Base-by-base conservation (phyloP, 192 early-diverging fungal species). In the Rhizoclosmatium sp. region DNA sequence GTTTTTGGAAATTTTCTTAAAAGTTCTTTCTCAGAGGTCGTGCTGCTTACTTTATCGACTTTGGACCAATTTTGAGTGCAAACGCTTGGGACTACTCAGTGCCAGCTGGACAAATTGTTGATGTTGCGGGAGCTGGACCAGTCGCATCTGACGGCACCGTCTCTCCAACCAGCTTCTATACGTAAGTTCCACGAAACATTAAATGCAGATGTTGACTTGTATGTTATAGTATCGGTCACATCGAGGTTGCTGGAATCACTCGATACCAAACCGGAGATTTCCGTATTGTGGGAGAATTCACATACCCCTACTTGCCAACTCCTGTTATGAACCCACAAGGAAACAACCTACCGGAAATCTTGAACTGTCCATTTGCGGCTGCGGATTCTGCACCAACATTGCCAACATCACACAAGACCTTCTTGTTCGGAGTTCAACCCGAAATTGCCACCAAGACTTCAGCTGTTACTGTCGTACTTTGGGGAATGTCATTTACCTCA, bases 361-460 rank as follows among this genome's bases (percentile, higher is more conserved):
- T 67, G 12, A 80, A 80, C 48, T 80, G 78, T 56, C 78, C 78
- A 21, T 72, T 80, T 48, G 47, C 65, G 12, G 46, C 58, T 46
- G 31, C 64, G 14, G 78, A 74, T 12, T 12, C 21, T 14, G 23
- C 46, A 41, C 69, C 69, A 23, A 64, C 23, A 10, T 21, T 54
- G 2, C 71, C 58, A 4, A 49, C 40, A 16, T 19, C 65, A 5
- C 69, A 62, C 56, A 60, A 65, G 40, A 68, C 75, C 5, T 49
- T 12, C 46, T 64, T 80, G 46, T 67, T 51, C 47, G 78, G 78
- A 48, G 16, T 80, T 23, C 45, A 80, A 21, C 78, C 78, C 14
- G 69, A 71, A 47, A 71, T 80, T 71, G 48, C 70, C 4, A 21
- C 69, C 47, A 80, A 73, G n/a, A 23, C 48, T 12, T 47, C 71